Evolutionary conservation across 2,329 filamentous ascomycete species (phyloP), one percentile per base, ranked within the genome.

Genomic region (Ceratocystis harringtonii): DNA sequence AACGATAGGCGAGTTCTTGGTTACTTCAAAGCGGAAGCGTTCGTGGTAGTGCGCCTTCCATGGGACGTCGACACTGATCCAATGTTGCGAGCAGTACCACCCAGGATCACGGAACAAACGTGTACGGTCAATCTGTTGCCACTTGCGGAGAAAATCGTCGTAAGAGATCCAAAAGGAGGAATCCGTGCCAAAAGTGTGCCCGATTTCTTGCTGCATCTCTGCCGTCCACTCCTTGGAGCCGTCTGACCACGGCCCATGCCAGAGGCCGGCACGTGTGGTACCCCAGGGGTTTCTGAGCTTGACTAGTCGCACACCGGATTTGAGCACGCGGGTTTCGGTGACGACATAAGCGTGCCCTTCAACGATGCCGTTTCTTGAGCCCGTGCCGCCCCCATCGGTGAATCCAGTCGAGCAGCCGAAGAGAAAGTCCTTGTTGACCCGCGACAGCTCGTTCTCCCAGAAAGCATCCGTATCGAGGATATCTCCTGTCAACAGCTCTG

Each of bases 371-470:
- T 82, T 81, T 36, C 80, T 76, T 25, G 80, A 76, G 4, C 77
- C 78, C 66, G 74, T 76, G 52, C 75, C 75, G 8, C 32, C 45
- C 30, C 74, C 70, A n/a, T 78, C 77, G 45, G 78, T 74, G 63
- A 80, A 72, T 15, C 68, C 68, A 0, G 81, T 84, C 30, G 76
- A 80, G 70, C 80, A 83, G 32, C 80, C 84, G 66, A 89, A 88
- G 3, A 89, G 78, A 67, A 92, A 92, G 64, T 90, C 84, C 45
- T 89, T 77, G 72, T 94, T 92, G 67, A 89, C 88, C 64, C 86
- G 84, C 75, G 87, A 83, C 2, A 95, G 79, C 71, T 92, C 88
- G 41, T 90, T 84, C 0, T 80, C 80, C 90, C 89, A 95, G 73
- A 95, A 92, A 36, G 71, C 68, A 41, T 77, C 76, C 70, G 73